These are phyloP conservation scores for Diaporthe helianthi DNA, from an alignment of 2,329 filamentous ascomycete genomes.

Conservation along the genomic window DNA sequence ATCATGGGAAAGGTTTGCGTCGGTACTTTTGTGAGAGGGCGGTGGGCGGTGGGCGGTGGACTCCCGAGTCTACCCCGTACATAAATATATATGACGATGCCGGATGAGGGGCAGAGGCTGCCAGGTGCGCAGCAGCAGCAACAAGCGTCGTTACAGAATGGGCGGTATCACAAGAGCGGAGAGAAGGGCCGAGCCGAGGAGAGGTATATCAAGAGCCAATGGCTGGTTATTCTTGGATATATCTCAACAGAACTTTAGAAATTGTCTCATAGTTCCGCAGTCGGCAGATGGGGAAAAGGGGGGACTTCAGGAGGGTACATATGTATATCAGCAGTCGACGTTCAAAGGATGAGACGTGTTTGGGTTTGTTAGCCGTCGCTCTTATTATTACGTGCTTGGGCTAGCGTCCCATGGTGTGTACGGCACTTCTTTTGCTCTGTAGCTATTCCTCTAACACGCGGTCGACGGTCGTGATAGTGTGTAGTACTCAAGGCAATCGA, in stretches of 20 bases:
- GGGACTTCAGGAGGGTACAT: constrained; percentile 19
- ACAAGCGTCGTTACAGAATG: neutral
- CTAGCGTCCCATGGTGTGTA: neutral
- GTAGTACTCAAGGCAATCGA: neutral
- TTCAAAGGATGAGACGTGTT: constrained; percentile 21
- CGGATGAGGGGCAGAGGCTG: constrained; percentile 15
- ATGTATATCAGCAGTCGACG: neutral
- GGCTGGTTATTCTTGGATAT: neutral
- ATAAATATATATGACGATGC: constrained; percentile 4
- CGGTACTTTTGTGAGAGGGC: constrained; percentile 7
- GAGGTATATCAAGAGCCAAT: neutral
- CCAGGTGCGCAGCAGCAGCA: no score
- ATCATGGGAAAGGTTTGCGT: constrained; percentile 4
- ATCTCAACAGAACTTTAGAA: neutral
- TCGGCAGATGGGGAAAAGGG: neutral
- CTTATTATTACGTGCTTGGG: no score
- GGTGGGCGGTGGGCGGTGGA: constrained; percentile 17
- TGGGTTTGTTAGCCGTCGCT: constrained; percentile 1
- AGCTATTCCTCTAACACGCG: neutral
- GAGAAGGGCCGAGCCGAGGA: neutral
- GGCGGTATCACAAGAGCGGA: constrained; percentile 4
- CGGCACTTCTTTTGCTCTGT: constrained; percentile 1
- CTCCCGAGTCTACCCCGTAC: constrained; percentile 16
- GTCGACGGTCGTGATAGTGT: neutral
- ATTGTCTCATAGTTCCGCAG: neutral